phyloP scores from a whole-genome alignment of 768 basidiomycete species.

The Rhizopogon vesiculosus region DNA sequence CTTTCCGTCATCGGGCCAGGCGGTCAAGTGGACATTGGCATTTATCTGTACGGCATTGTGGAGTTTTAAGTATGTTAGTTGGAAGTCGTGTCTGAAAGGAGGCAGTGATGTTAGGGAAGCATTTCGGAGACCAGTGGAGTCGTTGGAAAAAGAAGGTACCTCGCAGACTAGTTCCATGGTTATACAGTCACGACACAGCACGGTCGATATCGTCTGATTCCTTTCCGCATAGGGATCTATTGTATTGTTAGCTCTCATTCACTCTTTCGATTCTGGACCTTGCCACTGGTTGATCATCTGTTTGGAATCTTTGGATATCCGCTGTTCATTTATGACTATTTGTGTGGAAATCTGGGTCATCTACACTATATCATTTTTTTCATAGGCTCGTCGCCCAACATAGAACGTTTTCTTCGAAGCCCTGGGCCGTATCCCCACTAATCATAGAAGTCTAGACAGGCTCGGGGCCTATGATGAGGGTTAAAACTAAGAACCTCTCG shows the following conservation, averaged over 20 bases:
- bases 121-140: slow-evolving; percentile 9
- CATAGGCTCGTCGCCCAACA: neutral
- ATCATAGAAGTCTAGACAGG: too few relatives aligned
- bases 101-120: slow-evolving; percentile 5
- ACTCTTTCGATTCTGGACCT: neutral
- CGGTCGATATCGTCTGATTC: slow-evolving; percentile 13
- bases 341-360: slow-evolving; percentile 19
- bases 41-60: neutral
- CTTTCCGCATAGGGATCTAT: slow-evolving; percentile 1
- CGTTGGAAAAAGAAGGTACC: neutral
- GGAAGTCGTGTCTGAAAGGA: slow-evolving; percentile 11
- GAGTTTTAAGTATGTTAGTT: neutral
- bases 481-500: too few relatives aligned
- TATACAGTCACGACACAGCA: slow-evolving; percentile 6
- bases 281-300: neutral
- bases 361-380: slow-evolving; percentile 24
- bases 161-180: slow-evolving; percentile 2
- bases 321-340: slow-evolving; percentile 12
- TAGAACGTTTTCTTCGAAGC: neutral
- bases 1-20: neutral
- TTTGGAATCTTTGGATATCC: slow-evolving; percentile 13
- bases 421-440: too few relatives aligned
- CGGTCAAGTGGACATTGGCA: neutral
- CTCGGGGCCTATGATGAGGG: too few relatives aligned
- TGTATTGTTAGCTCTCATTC: slow-evolving; percentile 23